Percentiles rank a stretch among this genome's conserved stretches.
phyloP scores from a whole-genome alignment of 176 grass and related monocot species.

The Oryza glumipatula region DNA sequence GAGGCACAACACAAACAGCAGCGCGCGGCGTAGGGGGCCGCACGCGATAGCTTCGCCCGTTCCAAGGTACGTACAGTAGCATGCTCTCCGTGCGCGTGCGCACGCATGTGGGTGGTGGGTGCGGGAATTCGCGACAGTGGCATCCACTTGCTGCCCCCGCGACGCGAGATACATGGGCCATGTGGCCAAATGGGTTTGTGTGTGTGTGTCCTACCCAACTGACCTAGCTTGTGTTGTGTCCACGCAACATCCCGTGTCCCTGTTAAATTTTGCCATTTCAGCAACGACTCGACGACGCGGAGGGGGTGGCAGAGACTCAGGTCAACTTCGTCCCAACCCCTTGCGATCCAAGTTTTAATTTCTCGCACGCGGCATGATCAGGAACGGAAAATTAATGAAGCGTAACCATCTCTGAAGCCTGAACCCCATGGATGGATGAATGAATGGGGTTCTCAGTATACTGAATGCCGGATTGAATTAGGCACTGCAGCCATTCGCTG shows the following conservation, averaged over 20 bases:
- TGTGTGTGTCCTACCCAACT: background rate
- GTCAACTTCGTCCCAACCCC: background rate
- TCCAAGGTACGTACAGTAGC: background rate
- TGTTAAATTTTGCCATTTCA: background rate
- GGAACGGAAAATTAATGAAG: background rate
- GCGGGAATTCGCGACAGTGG: slow-evolving; percentile 34
- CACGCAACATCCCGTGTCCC: background rate
- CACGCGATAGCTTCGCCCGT: background rate
- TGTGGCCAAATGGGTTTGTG: slow-evolving; percentile 7
- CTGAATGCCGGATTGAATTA: background rate
- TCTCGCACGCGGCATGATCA: background rate
- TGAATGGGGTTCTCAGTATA: background rate
- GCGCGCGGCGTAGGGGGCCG: slow-evolving; percentile 23
- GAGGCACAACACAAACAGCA: background rate
- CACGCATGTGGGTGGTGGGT: background rate
- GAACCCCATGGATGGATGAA: background rate
- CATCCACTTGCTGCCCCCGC: slow-evolving; percentile 40
- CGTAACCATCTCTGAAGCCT: background rate
- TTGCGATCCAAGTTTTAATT: background rate
- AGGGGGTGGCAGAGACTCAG: background rate
- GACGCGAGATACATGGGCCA: background rate
- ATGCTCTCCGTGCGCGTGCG: slow-evolving; percentile 11
- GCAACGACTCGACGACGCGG: background rate
- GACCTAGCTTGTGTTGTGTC: background rate
- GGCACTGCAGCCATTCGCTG: background rate